A percentile compares a stretch with the other conserved stretches of the same genome.
These are phyloP conservation scores for Nannochloris sp. DNA, from an alignment of 139 green algal species.

Conservation along the genomic window DNA sequence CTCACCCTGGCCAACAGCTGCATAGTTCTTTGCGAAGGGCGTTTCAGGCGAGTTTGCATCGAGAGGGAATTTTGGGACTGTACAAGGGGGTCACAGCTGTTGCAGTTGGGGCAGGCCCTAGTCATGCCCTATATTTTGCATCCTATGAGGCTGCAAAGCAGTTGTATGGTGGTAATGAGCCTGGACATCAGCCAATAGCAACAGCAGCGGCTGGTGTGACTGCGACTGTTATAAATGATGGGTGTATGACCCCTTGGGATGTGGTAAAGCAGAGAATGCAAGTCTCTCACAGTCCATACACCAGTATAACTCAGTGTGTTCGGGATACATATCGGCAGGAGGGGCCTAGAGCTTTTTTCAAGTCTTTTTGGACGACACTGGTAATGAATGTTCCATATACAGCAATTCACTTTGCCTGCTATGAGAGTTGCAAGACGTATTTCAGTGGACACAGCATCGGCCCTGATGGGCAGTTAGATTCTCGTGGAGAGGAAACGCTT, in stretches of 20 bases:
- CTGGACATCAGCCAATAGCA: constrained; percentile 47
- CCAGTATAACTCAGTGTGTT: constrained; percentile 53
- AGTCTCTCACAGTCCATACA: constrained; percentile 56
- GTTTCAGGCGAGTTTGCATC: constrained; percentile 45
- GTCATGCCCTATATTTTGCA: constrained; percentile 93
- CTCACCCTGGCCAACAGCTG: constrained; percentile 81
- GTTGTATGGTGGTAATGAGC: constrained; percentile 43
- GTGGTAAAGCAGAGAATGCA: constrained; percentile 90
- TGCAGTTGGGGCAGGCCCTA: constrained; percentile 62
- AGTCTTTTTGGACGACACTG: constrained; percentile 79
- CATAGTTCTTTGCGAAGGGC: constrained; percentile 43
- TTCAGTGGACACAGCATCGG: background rate
- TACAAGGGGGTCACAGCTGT: constrained; percentile 74
- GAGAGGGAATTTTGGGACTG: constrained; percentile 65
- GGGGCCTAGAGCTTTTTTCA: constrained; percentile 76
- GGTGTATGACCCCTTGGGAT: constrained; percentile 77
- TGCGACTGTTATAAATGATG: constrained; percentile 83
- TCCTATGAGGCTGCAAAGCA: constrained; percentile 86
- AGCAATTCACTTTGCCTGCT: constrained; percentile 85
- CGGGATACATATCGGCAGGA: constrained; percentile 48
- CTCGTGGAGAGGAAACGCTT: constrained; percentile 5
- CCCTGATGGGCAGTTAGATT: background rate
- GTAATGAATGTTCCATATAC: constrained; percentile 97
- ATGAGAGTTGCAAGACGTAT: constrained; percentile 77
- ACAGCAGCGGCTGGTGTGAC: constrained; percentile 49